These are phyloP conservation scores for Sphaerostilbella broomeana DNA, from an alignment of 2,329 filamentous ascomycete genomes.

Conservation along the genomic window DNA sequence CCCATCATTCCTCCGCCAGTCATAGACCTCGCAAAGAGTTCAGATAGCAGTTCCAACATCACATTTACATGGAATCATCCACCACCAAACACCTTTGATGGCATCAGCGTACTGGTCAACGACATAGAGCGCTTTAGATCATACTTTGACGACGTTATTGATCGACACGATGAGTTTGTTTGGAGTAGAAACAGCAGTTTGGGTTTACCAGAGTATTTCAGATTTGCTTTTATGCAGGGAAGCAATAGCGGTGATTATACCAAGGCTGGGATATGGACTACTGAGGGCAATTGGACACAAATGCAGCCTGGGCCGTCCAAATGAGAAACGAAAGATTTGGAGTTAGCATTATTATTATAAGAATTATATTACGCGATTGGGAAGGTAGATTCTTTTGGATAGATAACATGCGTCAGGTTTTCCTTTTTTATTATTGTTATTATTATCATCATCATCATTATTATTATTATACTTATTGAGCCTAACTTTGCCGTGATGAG, in stretches of 20 bases:
- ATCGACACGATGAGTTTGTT: slow-evolving; percentile 41
- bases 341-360: too few relatives aligned
- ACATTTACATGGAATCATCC: slow-evolving; percentile 50
- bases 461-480: too few relatives aligned
- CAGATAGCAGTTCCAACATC: slow-evolving; percentile 53
- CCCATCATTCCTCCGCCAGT: slow-evolving; percentile 44
- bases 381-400: too few relatives aligned
- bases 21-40: slow-evolving; percentile 36
- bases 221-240: slow-evolving; percentile 68
- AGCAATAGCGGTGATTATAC: slow-evolving; percentile 63
- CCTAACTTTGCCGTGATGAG: too few relatives aligned
- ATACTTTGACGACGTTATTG: slow-evolving; percentile 55
- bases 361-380: too few relatives aligned
- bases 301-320: slow-evolving; percentile 59
- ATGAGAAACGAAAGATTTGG: too few relatives aligned
- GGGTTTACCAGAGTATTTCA: slow-evolving; percentile 61
- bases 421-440: too few relatives aligned
- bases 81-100: slow-evolving; percentile 53
- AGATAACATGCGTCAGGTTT: too few relatives aligned
- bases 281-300: slow-evolving; percentile 56
- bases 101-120: slow-evolving; percentile 74
- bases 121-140: slow-evolving; percentile 76
- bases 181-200: slow-evolving; percentile 48
- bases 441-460: too few relatives aligned
- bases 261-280: slow-evolving; percentile 64